Evolutionary conservation across 2,329 filamentous ascomycete species (phyloP), one percentile per base, ranked within the genome.

Genomic region (Ophiostoma ulmi): DNA sequence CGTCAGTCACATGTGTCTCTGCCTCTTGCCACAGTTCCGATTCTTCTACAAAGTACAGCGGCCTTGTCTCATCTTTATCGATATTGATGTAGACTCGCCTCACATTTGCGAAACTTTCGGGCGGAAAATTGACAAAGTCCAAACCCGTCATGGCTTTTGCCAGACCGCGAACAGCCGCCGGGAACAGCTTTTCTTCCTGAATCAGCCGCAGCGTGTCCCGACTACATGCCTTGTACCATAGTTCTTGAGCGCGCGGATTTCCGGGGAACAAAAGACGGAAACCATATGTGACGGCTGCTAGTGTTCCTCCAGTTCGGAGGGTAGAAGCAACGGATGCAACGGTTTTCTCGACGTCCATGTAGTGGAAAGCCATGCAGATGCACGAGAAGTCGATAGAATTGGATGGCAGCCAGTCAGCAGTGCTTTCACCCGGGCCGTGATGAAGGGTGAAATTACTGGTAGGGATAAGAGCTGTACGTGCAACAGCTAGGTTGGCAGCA

Each of bases 341-440:
- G 1, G 73, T 73, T 1, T 44, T 64, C 7, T 63, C 68, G 13
- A 69, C 66, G n/a, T 74, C 70, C 68, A 75, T 74, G 69, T 73
- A 75, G 69, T 75, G 74, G 35, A 75, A 74, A 1, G 72, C 73
- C 74, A 75, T 75, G 69, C 70, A 73, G 22, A 75, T 69, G 31
- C 67, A 70, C 13, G 72, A 39, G n/a, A 75, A 72, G 68, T 75
- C 73, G 58, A 73, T 67, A 5, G 74, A 75, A 1, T 44, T 68
- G 0, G 70, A 41, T 3, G 71, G 64, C 17, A 74, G 36, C 66
- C 71, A 73, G 6, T 52, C 64, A 13, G 70, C 65, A 5, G 70
- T 38, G 35, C 67, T 48, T 69, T 75, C 73, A 10, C 74, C 58
- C 7, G 58, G 58, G 26, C 58, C 26, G 58, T 63, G 58, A 17